Conservation (phyloP, 106 monocot species). For the Hemerocallis citrina region DNA sequence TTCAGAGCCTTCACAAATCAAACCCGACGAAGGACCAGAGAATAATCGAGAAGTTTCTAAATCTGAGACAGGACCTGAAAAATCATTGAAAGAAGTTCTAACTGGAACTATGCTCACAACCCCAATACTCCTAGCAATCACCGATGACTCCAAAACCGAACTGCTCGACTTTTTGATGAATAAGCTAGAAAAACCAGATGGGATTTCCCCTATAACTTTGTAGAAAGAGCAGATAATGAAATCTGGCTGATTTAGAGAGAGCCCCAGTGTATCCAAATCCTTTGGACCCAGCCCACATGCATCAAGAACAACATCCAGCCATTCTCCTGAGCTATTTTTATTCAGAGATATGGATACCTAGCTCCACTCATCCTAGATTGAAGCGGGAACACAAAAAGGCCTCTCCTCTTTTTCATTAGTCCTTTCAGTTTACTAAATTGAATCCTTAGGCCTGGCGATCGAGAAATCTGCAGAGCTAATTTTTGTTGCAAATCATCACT, state of each 20-base stretch:
- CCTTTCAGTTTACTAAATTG: constrained; percentile 27
- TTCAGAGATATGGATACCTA: constrained; percentile 70
- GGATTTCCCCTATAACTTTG: constrained; percentile 69
- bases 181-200: constrained; percentile 62
- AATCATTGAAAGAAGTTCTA: constrained; percentile 1
- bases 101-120: constrained; percentile 49
- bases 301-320: constrained; percentile 70
- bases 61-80: constrained; percentile 16
- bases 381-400: constrained; percentile 73
- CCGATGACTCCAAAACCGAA: constrained; percentile 24
- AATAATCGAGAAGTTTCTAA: constrained; percentile 14
- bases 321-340: constrained; percentile 59
- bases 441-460: constrained; percentile 67
- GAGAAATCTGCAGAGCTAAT: constrained; percentile 39
- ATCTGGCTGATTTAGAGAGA: constrained; percentile 68
- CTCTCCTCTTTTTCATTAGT: constrained; percentile 36
- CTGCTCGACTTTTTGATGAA: constrained; percentile 42
- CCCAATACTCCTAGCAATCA: constrained; percentile 35
- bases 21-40: constrained; percentile 28
- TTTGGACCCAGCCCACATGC: constrained; percentile 63
- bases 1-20: constrained; percentile 2
- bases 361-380: constrained; percentile 61
- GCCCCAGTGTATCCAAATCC: constrained; percentile 62
- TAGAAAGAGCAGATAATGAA: constrained; percentile 79
- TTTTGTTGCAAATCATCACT: too few relatives aligned